Evolutionary conservation across 2,329 filamentous ascomycete genomes (phyloP).

Genomic region (Fusarium staphyleae): DNA sequence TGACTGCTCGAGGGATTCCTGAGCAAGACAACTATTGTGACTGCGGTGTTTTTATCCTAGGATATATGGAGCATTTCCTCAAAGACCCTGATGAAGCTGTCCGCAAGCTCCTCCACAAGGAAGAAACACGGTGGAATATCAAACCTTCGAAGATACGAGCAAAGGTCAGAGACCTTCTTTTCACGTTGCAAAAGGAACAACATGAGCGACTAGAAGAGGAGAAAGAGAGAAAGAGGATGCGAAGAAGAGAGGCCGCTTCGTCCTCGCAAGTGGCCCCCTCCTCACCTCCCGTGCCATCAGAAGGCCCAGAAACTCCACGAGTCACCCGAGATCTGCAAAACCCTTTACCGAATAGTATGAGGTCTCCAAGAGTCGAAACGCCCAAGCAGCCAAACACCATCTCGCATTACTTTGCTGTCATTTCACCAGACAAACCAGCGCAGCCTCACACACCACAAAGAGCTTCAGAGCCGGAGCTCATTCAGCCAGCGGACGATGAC

Average conservation of each 20-base stretch:
- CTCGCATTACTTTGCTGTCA: slow-evolving; percentile 22
- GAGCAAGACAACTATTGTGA: slow-evolving; percentile 85
- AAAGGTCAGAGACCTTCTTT: slow-evolving; percentile 70
- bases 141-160: slow-evolving; percentile 66
- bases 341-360: slow-evolving; percentile 10
- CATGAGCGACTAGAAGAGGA: slow-evolving; percentile 51
- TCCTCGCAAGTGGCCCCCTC: slow-evolving; percentile 28
- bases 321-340: slow-evolving; percentile 8
- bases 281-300: slow-evolving; percentile 24
- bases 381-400: slow-evolving; percentile 7
- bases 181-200: slow-evolving; percentile 67
- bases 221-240: slow-evolving; percentile 46
- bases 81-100: slow-evolving; percentile 75
- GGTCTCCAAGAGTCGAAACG: background rate
- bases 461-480: slow-evolving; percentile 25
- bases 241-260: slow-evolving; percentile 37
- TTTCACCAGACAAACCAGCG: slow-evolving; percentile 7
- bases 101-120: slow-evolving; percentile 67
- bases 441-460: slow-evolving; percentile 15
- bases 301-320: slow-evolving; percentile 18
- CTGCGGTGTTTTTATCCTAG: slow-evolving; percentile 86
- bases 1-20: slow-evolving; percentile 79
- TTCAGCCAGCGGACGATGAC: slow-evolving; percentile 28
- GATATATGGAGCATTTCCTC: slow-evolving; percentile 84
- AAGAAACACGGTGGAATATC: slow-evolving; percentile 61